Percentiles rank a stretch among this genome's conserved stretches.
These are phyloP conservation scores for Dioscorea alata DNA, from an alignment of 106 monocot genomes.

Conservation along the genomic window DNA sequence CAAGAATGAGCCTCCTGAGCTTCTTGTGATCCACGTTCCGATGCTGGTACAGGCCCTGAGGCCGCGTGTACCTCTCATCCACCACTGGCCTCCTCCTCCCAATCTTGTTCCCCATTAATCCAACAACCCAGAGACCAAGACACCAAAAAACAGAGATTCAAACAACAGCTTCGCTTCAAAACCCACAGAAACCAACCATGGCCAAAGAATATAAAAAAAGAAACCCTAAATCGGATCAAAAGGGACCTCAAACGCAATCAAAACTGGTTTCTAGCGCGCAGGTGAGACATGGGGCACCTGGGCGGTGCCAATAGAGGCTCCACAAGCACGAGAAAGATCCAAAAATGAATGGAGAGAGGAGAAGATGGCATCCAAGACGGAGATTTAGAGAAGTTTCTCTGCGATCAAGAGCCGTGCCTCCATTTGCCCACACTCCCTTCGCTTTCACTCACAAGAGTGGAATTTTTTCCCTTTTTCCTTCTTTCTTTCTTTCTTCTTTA, in stretches of 20 bases:
- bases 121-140: neutral
- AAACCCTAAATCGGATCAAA: neutral
- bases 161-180: too few species aligned
- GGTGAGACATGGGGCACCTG: too few species aligned
- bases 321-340: neutral
- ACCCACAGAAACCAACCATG: too few species aligned
- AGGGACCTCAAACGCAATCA: too few species aligned
- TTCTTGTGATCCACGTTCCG: conserved; percentile 68
- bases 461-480: too few species aligned
- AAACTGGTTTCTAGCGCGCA: too few species aligned
- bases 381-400: neutral
- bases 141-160: neutral
- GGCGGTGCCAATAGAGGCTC: neutral
- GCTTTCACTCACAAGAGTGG: too few species aligned
- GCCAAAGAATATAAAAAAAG: neutral
- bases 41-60: conserved; percentile 80
- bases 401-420: neutral
- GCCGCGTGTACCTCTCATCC: conserved; percentile 79
- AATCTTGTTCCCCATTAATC: conserved; percentile 63
- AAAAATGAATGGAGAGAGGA: neutral
- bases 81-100: conserved; percentile 53
- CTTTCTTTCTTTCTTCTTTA: too few species aligned
- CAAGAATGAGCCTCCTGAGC: conserved; percentile 71
- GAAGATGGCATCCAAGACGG: neutral
- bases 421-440: too few species aligned